phyloP scores from a whole-genome alignment of 345 rosid species.

The Chamaenerion angustifolium region DNA sequence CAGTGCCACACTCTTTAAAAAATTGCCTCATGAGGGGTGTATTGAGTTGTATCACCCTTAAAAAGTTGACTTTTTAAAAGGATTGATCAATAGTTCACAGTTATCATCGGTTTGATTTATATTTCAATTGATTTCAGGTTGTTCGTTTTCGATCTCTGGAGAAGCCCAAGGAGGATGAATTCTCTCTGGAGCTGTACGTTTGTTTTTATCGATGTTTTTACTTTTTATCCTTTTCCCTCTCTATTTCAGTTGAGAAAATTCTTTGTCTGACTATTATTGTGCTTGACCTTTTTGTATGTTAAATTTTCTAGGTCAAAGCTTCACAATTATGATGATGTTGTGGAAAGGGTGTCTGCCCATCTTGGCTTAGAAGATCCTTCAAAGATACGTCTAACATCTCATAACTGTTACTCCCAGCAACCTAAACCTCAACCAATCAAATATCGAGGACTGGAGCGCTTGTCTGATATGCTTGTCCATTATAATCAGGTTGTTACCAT shows the following conservation, averaged over 20 bases:
- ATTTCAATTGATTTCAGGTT: conserved; percentile 15
- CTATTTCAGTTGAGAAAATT: background rate
- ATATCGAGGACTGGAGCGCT: conserved; percentile 48
- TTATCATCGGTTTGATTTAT: background rate
- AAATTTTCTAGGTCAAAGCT: conserved; percentile 41
- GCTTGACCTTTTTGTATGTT: conserved; percentile 2
- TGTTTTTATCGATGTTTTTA: background rate
- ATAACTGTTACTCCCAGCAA: conserved; percentile 76
- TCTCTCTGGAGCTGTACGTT: conserved; percentile 58
- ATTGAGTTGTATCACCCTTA: too few species aligned
- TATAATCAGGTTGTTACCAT: conserved; percentile 45
- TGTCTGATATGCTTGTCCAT: conserved; percentile 62
- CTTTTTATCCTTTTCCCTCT: too few species aligned
- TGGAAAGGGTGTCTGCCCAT: conserved; percentile 45
- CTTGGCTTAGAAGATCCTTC: conserved; percentile 61
- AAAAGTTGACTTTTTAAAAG: too few species aligned
- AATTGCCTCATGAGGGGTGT: too few species aligned
- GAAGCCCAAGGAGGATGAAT: conserved; percentile 63
- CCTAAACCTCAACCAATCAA: conserved; percentile 73
- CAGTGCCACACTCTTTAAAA: too few species aligned
- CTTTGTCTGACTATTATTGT: background rate
- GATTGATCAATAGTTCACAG: background rate
- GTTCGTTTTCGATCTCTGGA: conserved; percentile 57
- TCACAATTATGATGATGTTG: conserved; percentile 61
- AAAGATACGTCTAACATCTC: conserved; percentile 60